phyloP scores from a whole-genome alignment of 108 stramenopile species.

The Nannochloropsis salina region DNA sequence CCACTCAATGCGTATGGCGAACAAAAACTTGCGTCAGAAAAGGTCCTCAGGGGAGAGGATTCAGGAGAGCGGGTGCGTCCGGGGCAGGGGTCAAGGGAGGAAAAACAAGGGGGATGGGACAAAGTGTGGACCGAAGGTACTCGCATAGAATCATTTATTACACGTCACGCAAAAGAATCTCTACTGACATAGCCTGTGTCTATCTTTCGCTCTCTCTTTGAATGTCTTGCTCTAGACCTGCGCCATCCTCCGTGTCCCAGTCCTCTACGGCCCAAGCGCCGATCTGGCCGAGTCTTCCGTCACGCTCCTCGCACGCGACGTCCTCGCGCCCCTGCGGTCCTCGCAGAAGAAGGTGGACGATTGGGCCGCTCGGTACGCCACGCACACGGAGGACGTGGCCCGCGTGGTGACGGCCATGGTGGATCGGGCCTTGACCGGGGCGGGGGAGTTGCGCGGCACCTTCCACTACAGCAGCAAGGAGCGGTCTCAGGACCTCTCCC shows the following conservation, averaged over 20 bases:
- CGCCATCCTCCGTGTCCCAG: not conserved
- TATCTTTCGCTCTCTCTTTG: too few species aligned
- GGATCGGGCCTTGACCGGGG: not conserved
- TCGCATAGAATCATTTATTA: not conserved
- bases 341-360: not conserved
- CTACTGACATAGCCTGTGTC: too few species aligned
- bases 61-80: not conserved
- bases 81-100: not conserved
- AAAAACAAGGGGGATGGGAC: not conserved
- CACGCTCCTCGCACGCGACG: not conserved
- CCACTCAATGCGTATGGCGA: not conserved
- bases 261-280: not conserved
- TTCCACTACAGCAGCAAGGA: not conserved
- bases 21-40: not conserved
- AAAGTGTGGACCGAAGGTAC: not conserved
- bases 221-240: not conserved
- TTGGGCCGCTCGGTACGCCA: not conserved
- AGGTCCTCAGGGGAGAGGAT: not conserved
- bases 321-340: not conserved
- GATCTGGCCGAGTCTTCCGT: not conserved
- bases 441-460: not conserved
- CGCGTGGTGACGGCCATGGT: not conserved
- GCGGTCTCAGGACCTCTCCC: not conserved
- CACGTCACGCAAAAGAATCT: too few species aligned
- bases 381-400: slow-evolving; percentile 18